Evolutionary conservation across 2,329 filamentous ascomycete species (phyloP).

Genomic region (Pseudogymnoascus sp.): DNA sequence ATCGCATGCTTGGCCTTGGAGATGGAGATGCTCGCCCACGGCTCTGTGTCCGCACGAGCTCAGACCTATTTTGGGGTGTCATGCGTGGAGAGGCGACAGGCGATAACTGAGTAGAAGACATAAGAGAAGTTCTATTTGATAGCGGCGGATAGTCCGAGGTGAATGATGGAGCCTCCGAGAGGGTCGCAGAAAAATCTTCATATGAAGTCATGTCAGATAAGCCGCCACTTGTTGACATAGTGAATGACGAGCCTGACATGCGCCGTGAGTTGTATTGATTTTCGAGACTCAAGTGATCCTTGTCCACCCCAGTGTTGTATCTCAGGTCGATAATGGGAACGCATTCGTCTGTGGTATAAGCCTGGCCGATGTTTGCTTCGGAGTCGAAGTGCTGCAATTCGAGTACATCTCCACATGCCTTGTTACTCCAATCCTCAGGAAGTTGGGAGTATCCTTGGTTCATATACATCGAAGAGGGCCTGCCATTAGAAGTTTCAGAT

Average conservation of each 20-base stretch:
- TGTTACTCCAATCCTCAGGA: conserved; percentile 43
- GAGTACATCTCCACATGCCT: conserved; percentile 47
- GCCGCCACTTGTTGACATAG: conserved; percentile 57
- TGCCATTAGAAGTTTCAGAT: conserved; percentile 41
- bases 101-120: conserved; percentile 62
- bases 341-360: conserved; percentile 53
- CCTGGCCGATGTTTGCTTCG: conserved; percentile 53
- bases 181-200: conserved; percentile 58
- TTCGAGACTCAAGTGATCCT: conserved; percentile 43
- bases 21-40: conserved; percentile 64
- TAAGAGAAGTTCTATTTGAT: conserved; percentile 60
- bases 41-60: conserved; percentile 55
- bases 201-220: conserved; percentile 62
- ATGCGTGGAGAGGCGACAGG: conserved; percentile 63
- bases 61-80: conserved; percentile 50
- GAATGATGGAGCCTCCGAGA: conserved; percentile 60
- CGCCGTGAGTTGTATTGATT: conserved; percentile 48
- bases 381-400: conserved; percentile 47
- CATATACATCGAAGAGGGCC: conserved; percentile 24
- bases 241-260: conserved; percentile 66
- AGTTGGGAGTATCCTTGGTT: conserved; percentile 7
- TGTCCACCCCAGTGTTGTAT: conserved; percentile 42
- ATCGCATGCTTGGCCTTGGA: conserved; percentile 57
- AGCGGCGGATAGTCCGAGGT: conserved; percentile 50
- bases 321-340: conserved; percentile 54